A percentile compares a stretch with the other conserved stretches of the same genome.
Conservation (phyloP, 2,329 filamentous ascomycete genomes). For the Phialemonium atrogriseum region DNA sequence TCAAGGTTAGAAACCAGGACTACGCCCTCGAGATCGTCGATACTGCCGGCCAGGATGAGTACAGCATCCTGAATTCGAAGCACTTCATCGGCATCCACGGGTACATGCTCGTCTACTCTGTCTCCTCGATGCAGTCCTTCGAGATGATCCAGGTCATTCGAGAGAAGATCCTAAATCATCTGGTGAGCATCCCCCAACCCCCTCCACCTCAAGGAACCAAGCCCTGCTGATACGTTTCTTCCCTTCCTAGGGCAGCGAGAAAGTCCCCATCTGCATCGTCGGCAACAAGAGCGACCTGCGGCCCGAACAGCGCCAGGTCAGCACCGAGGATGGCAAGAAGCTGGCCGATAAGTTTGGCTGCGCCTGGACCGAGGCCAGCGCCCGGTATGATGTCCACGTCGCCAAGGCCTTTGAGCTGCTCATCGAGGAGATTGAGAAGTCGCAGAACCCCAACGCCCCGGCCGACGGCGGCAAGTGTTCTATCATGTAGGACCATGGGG, state of each 20-base stretch:
- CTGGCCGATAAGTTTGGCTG: constrained; percentile 82
- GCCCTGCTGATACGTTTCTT: neutral
- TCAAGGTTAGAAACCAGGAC: constrained; percentile 87
- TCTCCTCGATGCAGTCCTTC: constrained; percentile 85
- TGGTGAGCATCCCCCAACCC: constrained; percentile 50
- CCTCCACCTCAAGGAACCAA: neutral
- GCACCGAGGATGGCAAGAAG: constrained; percentile 73
- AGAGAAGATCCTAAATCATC: constrained; percentile 94
- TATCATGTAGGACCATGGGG: too few species aligned
- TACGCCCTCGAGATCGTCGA: constrained; percentile 97
- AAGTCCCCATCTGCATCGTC: constrained; percentile 87
- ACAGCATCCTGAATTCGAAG: constrained; percentile 96
- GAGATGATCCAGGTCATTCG: constrained; percentile 96
- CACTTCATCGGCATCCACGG: constrained; percentile 99
- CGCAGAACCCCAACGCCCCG: constrained; percentile 81
- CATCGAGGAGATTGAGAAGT: constrained; percentile 91
- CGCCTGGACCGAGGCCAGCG: constrained; percentile 90
- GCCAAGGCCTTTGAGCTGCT: constrained; percentile 87
- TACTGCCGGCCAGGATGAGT: constrained; percentile 97
- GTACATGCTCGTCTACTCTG: constrained; percentile 98
- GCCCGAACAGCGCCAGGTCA: constrained; percentile 87
- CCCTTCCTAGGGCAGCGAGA: constrained; percentile 68
- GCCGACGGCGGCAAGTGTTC: constrained; percentile 71
- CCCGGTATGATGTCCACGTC: constrained; percentile 91
- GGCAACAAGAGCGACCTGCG: constrained; percentile 95